These are phyloP conservation scores for Diddensiella santjacobensis DNA, from an alignment of 805 yeast species.

Conservation along the genomic window DNA sequence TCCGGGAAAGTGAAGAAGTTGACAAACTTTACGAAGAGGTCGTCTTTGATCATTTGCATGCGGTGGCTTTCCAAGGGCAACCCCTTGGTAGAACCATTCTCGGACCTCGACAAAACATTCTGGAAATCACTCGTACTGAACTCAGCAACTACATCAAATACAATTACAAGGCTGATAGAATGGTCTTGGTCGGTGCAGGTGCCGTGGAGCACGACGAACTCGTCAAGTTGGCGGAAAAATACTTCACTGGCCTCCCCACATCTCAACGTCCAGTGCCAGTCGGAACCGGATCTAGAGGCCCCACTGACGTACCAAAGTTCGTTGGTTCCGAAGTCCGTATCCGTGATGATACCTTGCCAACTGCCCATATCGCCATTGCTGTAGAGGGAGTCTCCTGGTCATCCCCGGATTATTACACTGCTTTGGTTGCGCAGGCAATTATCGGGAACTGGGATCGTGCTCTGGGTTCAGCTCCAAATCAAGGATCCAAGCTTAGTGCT, in stretches of 20 bases:
- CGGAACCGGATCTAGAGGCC: constrained; percentile 62
- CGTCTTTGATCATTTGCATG: constrained; percentile 93
- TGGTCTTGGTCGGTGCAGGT: constrained; percentile 97
- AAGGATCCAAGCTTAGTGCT: constrained; percentile 78
- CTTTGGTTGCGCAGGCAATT: constrained; percentile 92
- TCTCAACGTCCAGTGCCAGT: constrained; percentile 58
- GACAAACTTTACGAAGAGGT: constrained; percentile 98
- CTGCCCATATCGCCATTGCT: constrained; percentile 87
- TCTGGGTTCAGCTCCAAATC: constrained; percentile 73
- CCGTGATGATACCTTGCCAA: constrained; percentile 77
- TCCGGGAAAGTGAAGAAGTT: constrained; percentile 95
- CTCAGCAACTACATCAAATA: constrained; percentile 72
- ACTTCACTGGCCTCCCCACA: constrained; percentile 52
- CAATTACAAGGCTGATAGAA: constrained; percentile 92
- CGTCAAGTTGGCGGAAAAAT: constrained; percentile 67
- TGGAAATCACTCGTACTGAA: constrained; percentile 71
- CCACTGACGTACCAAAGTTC: constrained; percentile 68
- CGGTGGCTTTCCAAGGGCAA: constrained; percentile 84
- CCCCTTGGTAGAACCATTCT: constrained; percentile 94
- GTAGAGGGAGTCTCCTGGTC: constrained; percentile 99
- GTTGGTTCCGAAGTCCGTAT: constrained; percentile 82
- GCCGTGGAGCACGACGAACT: constrained; percentile 84
- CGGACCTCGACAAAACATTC: constrained; percentile 89
- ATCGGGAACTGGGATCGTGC: constrained; percentile 98
- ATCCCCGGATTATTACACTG: constrained; percentile 91